Conservation (phyloP, 805 yeast genomes). For the Candida ovalis region DNA sequence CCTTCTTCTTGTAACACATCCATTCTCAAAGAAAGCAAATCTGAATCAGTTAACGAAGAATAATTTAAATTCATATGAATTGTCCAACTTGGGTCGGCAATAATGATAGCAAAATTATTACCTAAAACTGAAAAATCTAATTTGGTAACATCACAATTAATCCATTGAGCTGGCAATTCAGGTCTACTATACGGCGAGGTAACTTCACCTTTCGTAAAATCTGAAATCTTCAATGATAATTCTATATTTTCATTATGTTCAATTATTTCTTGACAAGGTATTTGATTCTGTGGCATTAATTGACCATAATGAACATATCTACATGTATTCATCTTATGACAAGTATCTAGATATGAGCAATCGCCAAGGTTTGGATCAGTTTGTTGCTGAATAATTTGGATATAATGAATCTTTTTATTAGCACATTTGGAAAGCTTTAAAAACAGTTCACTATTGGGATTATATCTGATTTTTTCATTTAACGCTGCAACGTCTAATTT, state of each 20-base stretch:
- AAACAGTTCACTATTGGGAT: slow-evolving; percentile 6
- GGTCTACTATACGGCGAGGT: slow-evolving; percentile 21
- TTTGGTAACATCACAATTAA: slow-evolving; percentile 74
- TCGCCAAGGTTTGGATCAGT: slow-evolving; percentile 80
- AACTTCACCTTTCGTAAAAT: slow-evolving; percentile 49
- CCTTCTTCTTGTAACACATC: slow-evolving; percentile 79
- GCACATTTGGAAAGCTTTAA: slow-evolving; percentile 29
- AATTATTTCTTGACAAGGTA: slow-evolving; percentile 7
- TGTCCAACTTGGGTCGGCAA: slow-evolving; percentile 97
- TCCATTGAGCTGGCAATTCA: slow-evolving; percentile 70
- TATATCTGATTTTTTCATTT: slow-evolving; percentile 14
- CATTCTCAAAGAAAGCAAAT: slow-evolving; percentile 63
- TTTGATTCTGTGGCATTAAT: slow-evolving; percentile 36
- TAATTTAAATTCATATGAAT: slow-evolving; percentile 83
- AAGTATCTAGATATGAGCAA: slow-evolving; percentile 90
- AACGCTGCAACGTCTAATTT: slow-evolving; percentile 27
- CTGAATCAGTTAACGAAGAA: slow-evolving; percentile 75
- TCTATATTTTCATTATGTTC: slow-evolving; percentile 20
- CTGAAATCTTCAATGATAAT: slow-evolving; percentile 26
- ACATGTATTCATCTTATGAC: slow-evolving; percentile 80
- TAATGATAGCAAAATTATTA: slow-evolving; percentile 67
- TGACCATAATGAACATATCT: slow-evolving; percentile 75
- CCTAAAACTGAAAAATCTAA: slow-evolving; percentile 73
- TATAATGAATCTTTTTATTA: slow-evolving; percentile 43
- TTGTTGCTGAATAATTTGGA: slow-evolving; percentile 50